A percentile compares a stretch with the other conserved stretches of the same genome.
Conservation (phyloP, 352 stramenopile species). For the Pythium chondricola region DNA sequence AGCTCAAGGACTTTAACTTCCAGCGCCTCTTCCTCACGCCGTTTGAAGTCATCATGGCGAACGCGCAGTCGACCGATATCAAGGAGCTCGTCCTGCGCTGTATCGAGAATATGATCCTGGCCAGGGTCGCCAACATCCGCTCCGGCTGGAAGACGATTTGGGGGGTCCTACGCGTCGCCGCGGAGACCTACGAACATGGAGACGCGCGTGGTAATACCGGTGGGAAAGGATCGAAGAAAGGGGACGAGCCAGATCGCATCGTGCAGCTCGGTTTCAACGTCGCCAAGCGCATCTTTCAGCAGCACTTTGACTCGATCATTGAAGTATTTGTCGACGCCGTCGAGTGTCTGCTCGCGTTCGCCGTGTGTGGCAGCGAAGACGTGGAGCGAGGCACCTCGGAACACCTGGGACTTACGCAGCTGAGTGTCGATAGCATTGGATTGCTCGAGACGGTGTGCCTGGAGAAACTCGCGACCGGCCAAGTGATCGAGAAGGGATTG, state of each 20-base stretch:
- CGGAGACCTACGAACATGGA: conserved; percentile 68
- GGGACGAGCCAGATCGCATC: conserved; percentile 64
- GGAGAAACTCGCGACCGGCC: conserved; percentile 59
- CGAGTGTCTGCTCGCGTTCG: conserved; percentile 75
- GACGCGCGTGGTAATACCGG: conserved; percentile 11
- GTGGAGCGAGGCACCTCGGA: conserved; percentile 44
- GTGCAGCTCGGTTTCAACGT: conserved; percentile 83
- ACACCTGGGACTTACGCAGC: conserved; percentile 48
- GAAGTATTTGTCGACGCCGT: conserved; percentile 79
- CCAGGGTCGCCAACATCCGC: conserved; percentile 79
- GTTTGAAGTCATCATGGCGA: conserved; percentile 94
- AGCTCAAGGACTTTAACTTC: conserved; percentile 99
- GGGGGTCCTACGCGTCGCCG: conserved; percentile 86
- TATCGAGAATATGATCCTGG: conserved; percentile 90
- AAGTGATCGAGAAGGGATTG: conserved; percentile 66
- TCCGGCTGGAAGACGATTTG: conserved; percentile 95
- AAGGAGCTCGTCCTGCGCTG: conserved; percentile 89
- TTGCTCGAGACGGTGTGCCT: conserved; percentile 65
- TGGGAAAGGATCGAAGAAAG: too few relatives aligned
- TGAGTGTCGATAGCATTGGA: conserved; percentile 64
- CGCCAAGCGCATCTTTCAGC: conserved; percentile 77
- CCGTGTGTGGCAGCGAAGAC: conserved; percentile 65
- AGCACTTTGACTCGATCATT: conserved; percentile 65
- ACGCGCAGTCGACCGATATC: conserved; percentile 74
- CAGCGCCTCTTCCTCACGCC: conserved; percentile 97